Evolutionary conservation across 2,329 filamentous ascomycete species (phyloP), one percentile per base, ranked within the genome.

Genomic region (Aureobasidium musti): DNA sequence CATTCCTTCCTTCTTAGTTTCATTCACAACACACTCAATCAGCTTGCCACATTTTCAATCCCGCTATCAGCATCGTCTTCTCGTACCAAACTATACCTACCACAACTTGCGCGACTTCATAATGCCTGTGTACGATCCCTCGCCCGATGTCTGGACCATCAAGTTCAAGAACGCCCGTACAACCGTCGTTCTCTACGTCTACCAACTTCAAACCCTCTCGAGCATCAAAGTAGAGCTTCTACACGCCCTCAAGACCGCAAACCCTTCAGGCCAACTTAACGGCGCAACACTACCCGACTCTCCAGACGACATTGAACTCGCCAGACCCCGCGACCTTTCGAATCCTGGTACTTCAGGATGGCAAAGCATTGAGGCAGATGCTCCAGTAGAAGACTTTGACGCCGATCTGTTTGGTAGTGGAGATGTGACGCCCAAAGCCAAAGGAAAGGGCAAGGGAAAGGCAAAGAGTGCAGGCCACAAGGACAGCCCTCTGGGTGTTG

Each of bases 81-180:
- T 52, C 5, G 13, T 6, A 19, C 23, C 14, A 3, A 23, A 47
- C 26, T 13, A 19, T 8, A 43, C 17, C 8, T 13, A 26, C 21
- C 17, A 19, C 2, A 21, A 14, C 23, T 21, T 43, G 13, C 49
- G n/a, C 35, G 1, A 23, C 11, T 49, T n/a, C 61, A n/a, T n/a
- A 28, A 70, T 69, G 68, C 68, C 71, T 14, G 63, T 70, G 43
- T 70, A 71, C 53, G 67, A 68, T 28, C 73, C 76, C 33, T 72
- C 69, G 26, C 69, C 74, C 7, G 68, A 68, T 21, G 77, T 75
- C 19, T 76, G 73, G 71, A 82, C 80, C 0, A 75, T 83, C 35
- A 80, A 80, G 67, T 77, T 83, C 71, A 83, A 83, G 70, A 73
- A 78, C 63, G 73, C 77, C 72, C 79, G 77, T 56, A 80, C 77